Base-by-base conservation (phyloP, 148 eudicot genomes). In the Rhododendron simsii region DNA sequence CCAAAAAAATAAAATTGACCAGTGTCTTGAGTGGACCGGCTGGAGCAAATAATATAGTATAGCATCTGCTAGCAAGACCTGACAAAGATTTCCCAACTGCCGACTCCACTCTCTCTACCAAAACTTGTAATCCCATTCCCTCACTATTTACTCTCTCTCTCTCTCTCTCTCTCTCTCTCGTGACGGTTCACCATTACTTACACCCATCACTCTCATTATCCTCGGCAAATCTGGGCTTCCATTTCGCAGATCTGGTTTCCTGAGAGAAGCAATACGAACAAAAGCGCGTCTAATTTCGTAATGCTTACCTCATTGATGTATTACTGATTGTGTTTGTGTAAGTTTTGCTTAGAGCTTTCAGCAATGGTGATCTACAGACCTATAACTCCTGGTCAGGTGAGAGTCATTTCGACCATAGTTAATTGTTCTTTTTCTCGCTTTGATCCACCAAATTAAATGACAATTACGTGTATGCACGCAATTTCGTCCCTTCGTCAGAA, bases 371-470 rank as follows among this genome's bases (percentile, higher is more conserved):
- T 91, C 84, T 88, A 74, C 37, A 88, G 87, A 53, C 90, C 89
- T 23, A 20, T 91, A 69, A 86, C 91, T 23, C 91, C 93, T 73
- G 93, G 93, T 28, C 93, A 91, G 90, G 93, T 91, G 26, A 76
- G 86, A 30, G 15, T 10, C 7, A n/a, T 15, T 82, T 51, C 73
- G 9, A 15, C 18, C 21, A 16, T 55, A 18, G 18, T 55, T 50
- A 5, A 37, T 69, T 8, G 47, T 57, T 28, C 37, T 23, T 73
- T 69, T 51, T 33, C 16, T 84, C 48, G 39, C 44, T 81, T 78
- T 11, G 21, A 33, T 55, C 61, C 61, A 55, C 61, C 61, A 55
- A 55, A 55, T 55, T 55, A 3, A 55, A 18, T 55, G 7, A 55
- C 61, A 18, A 55, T 15, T 55, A 55, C 20, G 61, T 55, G 61